phyloP scores from a whole-genome alignment of 176 grass and related monocot species.

The Triticum aestivum region DNA sequence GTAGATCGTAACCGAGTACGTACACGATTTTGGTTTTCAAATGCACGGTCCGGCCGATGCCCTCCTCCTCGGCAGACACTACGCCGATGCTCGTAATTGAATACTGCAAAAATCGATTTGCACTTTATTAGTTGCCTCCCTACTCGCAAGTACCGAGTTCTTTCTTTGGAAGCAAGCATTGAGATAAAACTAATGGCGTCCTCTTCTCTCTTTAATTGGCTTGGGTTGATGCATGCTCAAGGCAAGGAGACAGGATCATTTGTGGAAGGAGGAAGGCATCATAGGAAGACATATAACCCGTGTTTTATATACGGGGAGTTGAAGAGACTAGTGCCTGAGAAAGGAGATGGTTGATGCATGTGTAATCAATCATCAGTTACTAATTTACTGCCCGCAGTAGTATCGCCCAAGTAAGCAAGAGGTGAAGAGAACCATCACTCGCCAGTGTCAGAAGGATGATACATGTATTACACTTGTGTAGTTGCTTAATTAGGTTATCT shows the following conservation, averaged over 20 bases:
- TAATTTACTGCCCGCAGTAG: slow-evolving; percentile 12
- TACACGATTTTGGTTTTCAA: background rate
- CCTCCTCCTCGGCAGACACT: slow-evolving; percentile 3
- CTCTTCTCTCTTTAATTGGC: slow-evolving; percentile 26
- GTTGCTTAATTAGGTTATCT: background rate
- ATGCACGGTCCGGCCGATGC: slow-evolving; percentile 2
- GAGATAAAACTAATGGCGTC: background rate
- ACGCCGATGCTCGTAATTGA: slow-evolving; percentile 28
- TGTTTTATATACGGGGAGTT: background rate
- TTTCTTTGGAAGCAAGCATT: slow-evolving; percentile 56
- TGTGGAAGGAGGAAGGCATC: slow-evolving; percentile 8
- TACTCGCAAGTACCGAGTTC: slow-evolving; percentile 24
- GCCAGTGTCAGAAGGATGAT: background rate
- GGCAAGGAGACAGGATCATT: slow-evolving; percentile 50
- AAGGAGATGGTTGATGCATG: background rate
- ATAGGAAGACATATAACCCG: background rate
- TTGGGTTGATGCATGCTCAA: slow-evolving; percentile 46
- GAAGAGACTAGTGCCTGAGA: slow-evolving; percentile 7
- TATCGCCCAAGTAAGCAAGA: background rate
- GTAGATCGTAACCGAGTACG: slow-evolving; percentile 1
- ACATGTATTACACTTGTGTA: background rate
- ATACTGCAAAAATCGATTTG: background rate
- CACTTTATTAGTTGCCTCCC: slow-evolving; percentile 44
- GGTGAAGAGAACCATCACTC: too few relatives aligned
- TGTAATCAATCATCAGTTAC: slow-evolving; percentile 35